Evolutionary conservation across 208 protist species (phyloP).

Genomic region (Endotrypanum monterogeii): DNA sequence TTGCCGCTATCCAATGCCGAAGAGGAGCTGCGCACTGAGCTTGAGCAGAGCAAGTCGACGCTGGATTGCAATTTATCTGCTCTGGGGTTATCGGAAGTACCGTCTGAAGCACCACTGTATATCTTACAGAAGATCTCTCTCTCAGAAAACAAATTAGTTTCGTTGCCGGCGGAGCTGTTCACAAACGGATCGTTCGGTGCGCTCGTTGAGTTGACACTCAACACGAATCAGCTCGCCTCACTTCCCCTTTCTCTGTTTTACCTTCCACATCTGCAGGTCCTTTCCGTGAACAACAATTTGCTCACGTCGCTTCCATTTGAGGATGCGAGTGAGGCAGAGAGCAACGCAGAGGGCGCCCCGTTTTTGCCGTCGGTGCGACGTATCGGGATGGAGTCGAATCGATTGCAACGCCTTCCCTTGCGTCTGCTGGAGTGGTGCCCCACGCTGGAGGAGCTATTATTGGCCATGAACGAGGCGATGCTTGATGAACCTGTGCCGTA

Average conservation of each 20-base stretch:
- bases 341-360: conserved; percentile 1
- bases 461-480: conserved; percentile 75
- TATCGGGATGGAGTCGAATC: conserved; percentile 77
- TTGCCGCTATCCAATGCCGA: conserved; percentile 30
- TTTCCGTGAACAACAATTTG: conserved; percentile 74
- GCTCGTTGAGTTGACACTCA: conserved; percentile 60
- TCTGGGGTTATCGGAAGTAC: conserved; percentile 42
- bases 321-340: conserved; percentile 4
- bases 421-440: conserved; percentile 65
- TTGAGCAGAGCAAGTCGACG: conserved; percentile 40
- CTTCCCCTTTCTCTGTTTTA: conserved; percentile 69
- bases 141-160: conserved; percentile 56
- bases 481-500: conserved; percentile 53
- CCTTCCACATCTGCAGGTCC: conserved; percentile 61
- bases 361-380: conserved; percentile 55
- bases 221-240: conserved; percentile 61
- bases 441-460: conserved; percentile 51
- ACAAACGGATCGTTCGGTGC: conserved; percentile 28
- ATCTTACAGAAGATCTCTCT: conserved; percentile 53
- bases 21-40: conserved; percentile 54
- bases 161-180: conserved; percentile 54
- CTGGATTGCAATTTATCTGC: conserved; percentile 70
- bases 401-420: conserved; percentile 57
- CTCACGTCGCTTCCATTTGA: conserved; percentile 40
- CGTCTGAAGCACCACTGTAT: conserved; percentile 37